Base-by-base conservation (phyloP, 1,284 basidiomycete species). In the Coniferiporia sulphurascens region DNA sequence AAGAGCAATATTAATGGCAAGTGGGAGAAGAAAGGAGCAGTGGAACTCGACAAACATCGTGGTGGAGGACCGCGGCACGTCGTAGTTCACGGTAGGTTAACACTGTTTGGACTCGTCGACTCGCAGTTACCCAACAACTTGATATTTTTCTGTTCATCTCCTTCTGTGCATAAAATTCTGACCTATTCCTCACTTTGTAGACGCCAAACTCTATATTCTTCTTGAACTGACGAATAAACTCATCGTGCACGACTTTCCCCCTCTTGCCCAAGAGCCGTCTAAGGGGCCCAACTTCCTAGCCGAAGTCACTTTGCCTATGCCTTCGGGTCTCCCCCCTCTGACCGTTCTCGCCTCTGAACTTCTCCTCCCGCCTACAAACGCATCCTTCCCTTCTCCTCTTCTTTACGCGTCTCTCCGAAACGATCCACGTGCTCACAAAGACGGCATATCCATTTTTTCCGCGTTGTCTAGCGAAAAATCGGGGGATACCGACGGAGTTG, bases 21-120 rank as follows among this genome's bases (percentile, higher is more conserved):
- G 35, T 87, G 86, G 82, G 69, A 69, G 32, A 65, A 78, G 43
- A 65, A 61, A 13, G 81, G 76, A 2, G 71, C 73, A 27, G 70
- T 89, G 49, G 59, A 69, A 8, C 78, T 76, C 64, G 71, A 76
- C 10, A 48, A 55, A 35, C 61, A 63, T 54, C 68, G 76, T 1
- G 89, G 89, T 0, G 73, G 79, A 27, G 89, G 89, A 1, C 88
- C 89, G 4, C 76, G 89, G 27, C 89, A 91, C 67, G 74, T 85
- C 54, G 81, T 78, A 12, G 72, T 82, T 61, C 69, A 85, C 62
- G 78, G 88, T 89, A 63, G 27, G 80, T 74, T 41, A 41, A 41
- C 15, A 41, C 38, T 41, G 38, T 41, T 5, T 27, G 27, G 27
- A 27, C 27, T 27, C 27, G 27, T 27, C 27, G 5, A 27, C 27